Percentiles rank a stretch among this genome's conserved stretches.
Evolutionary conservation across 2,329 filamentous ascomycete genomes (phyloP).

Genomic region (Diaporthe caulivora): DNA sequence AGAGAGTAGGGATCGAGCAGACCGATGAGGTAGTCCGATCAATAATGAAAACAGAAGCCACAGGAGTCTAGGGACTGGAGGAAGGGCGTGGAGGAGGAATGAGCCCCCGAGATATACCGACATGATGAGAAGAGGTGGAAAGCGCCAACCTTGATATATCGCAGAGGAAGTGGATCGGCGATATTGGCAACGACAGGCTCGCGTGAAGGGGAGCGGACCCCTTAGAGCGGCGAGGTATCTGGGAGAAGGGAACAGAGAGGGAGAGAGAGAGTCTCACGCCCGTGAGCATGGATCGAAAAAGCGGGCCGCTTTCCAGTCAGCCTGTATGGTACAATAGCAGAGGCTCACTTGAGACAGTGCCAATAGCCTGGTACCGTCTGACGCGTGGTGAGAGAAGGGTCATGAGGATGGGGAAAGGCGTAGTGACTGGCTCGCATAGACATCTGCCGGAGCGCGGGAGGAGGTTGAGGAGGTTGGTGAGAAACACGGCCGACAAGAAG

Average conservation of each 20-base stretch:
- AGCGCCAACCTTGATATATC: constrained; percentile 25
- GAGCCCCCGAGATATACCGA: constrained; percentile 29
- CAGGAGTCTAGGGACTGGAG: constrained; percentile 13
- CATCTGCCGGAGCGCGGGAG: constrained; percentile 7
- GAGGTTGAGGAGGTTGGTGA: neutral
- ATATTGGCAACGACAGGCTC: constrained; percentile 18
- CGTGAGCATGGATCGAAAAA: constrained; percentile 27
- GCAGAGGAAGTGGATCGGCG: constrained; percentile 31
- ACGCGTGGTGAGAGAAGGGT: constrained; percentile 11
- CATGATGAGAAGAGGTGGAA: neutral
- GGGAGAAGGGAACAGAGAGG: neutral
- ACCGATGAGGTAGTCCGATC: neutral
- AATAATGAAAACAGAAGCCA: neutral
- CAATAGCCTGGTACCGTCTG: constrained; percentile 34
- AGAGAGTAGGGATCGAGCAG: neutral
- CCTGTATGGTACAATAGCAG: constrained; percentile 24
- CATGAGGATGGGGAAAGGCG: constrained; percentile 20
- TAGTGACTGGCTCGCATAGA: neutral
- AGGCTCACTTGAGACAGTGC: constrained; percentile 39
- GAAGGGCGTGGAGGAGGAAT: constrained; percentile 10
- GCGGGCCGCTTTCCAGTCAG: constrained; percentile 35
- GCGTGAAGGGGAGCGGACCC: neutral
- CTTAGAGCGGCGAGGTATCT: constrained; percentile 22
- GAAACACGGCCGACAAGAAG: neutral
- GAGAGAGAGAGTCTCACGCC: constrained; percentile 34